Evolutionary conservation across 2,329 filamentous ascomycete genomes (phyloP), one percentile per base, ranked within the genome.

Genomic region (Septoria linicola): DNA sequence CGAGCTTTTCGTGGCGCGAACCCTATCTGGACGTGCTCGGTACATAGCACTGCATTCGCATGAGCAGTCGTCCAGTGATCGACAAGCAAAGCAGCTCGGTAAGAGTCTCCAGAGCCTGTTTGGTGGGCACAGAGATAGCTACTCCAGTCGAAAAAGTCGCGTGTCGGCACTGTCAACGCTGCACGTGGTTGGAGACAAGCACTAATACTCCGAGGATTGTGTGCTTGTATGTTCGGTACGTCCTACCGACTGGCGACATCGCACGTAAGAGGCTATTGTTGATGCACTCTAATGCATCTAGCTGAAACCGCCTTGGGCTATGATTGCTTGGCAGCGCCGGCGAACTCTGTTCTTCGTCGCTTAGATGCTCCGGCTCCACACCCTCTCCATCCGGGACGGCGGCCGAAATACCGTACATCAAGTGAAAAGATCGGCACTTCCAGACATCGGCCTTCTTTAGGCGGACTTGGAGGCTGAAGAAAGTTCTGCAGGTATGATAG

Each of bases 341-440:
- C 14, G 40, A 16, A 25, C 30, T 23, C 13, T 42, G 21, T 17
- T 7, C 21, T 30, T 42, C 40, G 40, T 42, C 25, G 14, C 23
- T 42, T 17, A 20, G 40, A 42, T 27, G 23, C 23, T 27, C 23
- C 23, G 23, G 23, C 40, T 20, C 40, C 40, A 42, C 40, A 42
- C 40, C 40, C 30, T 42, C 40, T 32, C 13, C 40, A 42, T 42
- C 25, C 16, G 40, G 40, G 23, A 42, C 23, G 31, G 23, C 23
- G 30, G 31, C 40, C 40, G 25, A 14, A 41, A 30, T 8, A 30
- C 17, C 8, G 2, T 31, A 42, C 20, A 30, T 23, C 40, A 42
- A 42, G 25, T 8, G 31, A 32, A 13, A n/a, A 17, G 40, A 32
- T 31, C 40, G 40, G 19, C 25, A 32, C 21, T 19, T 30, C 23